These are phyloP conservation scores for Aspergillus brunneoviolaceus DNA, from an alignment of 2,329 filamentous ascomycete species.

Conservation along the genomic window DNA sequence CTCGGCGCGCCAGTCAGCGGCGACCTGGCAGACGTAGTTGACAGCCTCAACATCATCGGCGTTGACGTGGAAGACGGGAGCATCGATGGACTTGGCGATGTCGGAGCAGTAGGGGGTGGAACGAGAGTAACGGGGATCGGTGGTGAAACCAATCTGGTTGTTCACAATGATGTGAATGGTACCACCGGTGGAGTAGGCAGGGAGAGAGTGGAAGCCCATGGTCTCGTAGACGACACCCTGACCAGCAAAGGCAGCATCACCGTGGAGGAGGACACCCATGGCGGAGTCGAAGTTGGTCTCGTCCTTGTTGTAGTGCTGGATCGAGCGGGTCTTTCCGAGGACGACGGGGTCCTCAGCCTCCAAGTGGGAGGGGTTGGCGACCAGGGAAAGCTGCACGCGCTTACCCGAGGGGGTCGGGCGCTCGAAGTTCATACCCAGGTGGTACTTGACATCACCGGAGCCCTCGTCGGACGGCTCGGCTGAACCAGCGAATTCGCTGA, in stretches of 20 bases:
- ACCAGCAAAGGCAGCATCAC: constrained; percentile 93
- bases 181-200: constrained; percentile 93
- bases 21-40: constrained; percentile 96
- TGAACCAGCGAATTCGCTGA: constrained; percentile 93
- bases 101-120: constrained; percentile 99
- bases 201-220: constrained; percentile 93
- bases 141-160: constrained; percentile 99
- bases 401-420: constrained; percentile 96
- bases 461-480: constrained; percentile 88
- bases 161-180: constrained; percentile 97
- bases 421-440: constrained; percentile 99
- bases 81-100: constrained; percentile 98
- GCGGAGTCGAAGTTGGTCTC: constrained; percentile 84
- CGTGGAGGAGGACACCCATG: constrained; percentile 94
- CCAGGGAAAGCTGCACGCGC: constrained; percentile 97
- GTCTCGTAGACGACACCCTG: constrained; percentile 99
- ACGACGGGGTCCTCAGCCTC: constrained; percentile 98
- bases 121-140: constrained; percentile 92
- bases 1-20: constrained; percentile 95
- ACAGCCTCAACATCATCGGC: constrained; percentile 97
- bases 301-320: constrained; percentile 98
- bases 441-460: constrained; percentile 98
- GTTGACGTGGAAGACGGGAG: constrained; percentile 98
- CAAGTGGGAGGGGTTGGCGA: constrained; percentile 96
- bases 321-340: constrained; percentile 93